A percentile compares a stretch with the other conserved stretches of the same genome.
Conservation (phyloP, 768 basidiomycete genomes). For the Crucibulum laeve region DNA sequence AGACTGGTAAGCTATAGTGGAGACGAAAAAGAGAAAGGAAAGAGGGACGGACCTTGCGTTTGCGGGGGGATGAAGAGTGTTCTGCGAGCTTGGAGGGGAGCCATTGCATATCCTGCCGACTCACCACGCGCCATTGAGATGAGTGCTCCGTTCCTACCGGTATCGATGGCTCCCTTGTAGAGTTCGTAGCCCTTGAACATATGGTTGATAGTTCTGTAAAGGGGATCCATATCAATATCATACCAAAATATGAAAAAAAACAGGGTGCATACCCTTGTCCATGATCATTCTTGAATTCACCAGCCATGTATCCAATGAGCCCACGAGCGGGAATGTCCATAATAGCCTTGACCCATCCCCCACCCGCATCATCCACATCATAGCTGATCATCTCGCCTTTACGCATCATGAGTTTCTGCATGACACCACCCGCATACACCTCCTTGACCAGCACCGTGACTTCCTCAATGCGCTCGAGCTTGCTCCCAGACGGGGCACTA, state of each 20-base stretch:
- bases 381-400: too few relatives aligned
- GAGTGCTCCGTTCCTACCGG: too few relatives aligned
- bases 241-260: slow-evolving; percentile 37
- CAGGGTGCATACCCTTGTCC: slow-evolving; percentile 41
- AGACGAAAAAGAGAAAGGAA: not conserved
- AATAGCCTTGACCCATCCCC: too few relatives aligned
- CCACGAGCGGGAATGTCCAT: too few relatives aligned
- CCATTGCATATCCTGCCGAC: slow-evolving; percentile 42
- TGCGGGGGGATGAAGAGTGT: too few relatives aligned
- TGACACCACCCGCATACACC: slow-evolving; percentile 43
- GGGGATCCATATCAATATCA: slow-evolving; percentile 33
- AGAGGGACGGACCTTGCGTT: slow-evolving; percentile 28
- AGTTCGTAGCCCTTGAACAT: too few relatives aligned
- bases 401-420: too few relatives aligned
- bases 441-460: slow-evolving; percentile 41
- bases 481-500: slow-evolving; percentile 36
- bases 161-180: too few relatives aligned
- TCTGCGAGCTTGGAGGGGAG: slow-evolving; percentile 43
- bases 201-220: slow-evolving; percentile 42
- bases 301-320: too few relatives aligned
- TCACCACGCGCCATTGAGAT: too few relatives aligned
- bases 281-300: too few relatives aligned
- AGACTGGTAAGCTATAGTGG: not conserved
- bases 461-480: slow-evolving; percentile 45
- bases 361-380: too few relatives aligned